Evolutionary conservation across 164 flowering plant species (phyloP).

Genomic region (Liquidambar formosana): DNA sequence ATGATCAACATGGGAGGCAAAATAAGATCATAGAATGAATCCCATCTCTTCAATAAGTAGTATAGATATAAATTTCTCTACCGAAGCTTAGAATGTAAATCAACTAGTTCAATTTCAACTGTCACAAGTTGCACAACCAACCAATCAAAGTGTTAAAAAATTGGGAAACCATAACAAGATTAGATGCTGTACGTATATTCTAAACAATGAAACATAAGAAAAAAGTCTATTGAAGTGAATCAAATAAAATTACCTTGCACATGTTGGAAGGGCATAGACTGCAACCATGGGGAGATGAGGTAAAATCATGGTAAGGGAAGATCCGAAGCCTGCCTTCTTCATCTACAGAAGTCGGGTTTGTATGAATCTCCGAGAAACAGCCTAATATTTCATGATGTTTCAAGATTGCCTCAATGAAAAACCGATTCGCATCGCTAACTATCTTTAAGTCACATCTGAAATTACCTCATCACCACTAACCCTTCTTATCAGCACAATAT

Average conservation of each 20-base stretch:
- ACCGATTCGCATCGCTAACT: constrained; percentile 78
- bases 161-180: neutral
- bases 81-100: neutral
- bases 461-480: constrained; percentile 7
- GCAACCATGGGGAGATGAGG: constrained; percentile 55
- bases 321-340: constrained; percentile 65
- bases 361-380: constrained; percentile 65
- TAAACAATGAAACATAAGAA: neutral
- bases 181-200: neutral
- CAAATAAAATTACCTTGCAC: constrained; percentile 63
- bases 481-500: neutral
- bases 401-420: constrained; percentile 76
- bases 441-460: constrained; percentile 81
- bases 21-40: neutral
- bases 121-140: neutral
- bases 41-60: neutral
- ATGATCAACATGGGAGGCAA: neutral
- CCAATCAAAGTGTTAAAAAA: neutral
- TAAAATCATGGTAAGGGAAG: constrained; percentile 51
- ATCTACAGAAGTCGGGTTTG: constrained; percentile 60
- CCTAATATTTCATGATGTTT: constrained; percentile 57
- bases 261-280: constrained; percentile 68
- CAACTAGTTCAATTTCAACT: constrained; percentile 2
- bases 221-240: neutral
- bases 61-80: no score